Evolutionary conservation across 1,284 basidiomycete genomes (phyloP).

Genomic region (Cryptococcus wingfieldii): DNA sequence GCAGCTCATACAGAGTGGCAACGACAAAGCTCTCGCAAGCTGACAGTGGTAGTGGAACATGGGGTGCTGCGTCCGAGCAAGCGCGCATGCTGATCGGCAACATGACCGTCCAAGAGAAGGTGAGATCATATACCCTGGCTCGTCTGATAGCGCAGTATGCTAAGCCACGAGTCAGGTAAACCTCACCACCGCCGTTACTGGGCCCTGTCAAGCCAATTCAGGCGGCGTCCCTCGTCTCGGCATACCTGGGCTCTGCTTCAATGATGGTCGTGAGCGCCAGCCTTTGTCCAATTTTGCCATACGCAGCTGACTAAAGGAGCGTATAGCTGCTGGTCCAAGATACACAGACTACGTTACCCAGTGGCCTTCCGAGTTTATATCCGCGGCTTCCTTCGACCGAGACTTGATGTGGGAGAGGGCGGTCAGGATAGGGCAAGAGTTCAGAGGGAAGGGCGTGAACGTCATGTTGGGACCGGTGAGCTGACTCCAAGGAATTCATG

Average conservation of each 20-base stretch:
- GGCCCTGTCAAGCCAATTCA: conserved; percentile 63
- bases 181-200: conserved; percentile 35
- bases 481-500: neutral
- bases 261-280: conserved; percentile 54
- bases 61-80: conserved; percentile 37
- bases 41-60: conserved; percentile 20
- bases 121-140: conserved; percentile 7
- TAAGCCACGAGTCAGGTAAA: conserved; percentile 25
- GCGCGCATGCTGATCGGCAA: conserved; percentile 45
- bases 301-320: conserved; percentile 58
- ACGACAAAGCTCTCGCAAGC: neutral
- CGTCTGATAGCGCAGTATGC: no score
- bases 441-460: conserved; percentile 47
- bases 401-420: conserved; percentile 50
- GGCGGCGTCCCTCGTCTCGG: conserved; percentile 49
- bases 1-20: neutral
- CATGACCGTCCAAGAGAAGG: conserved; percentile 52
- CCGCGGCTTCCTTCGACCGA: conserved; percentile 51
- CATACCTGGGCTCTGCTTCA: conserved; percentile 60
- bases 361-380: conserved; percentile 52
- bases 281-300: no score
- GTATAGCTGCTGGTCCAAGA: conserved; percentile 53
- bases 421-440: conserved; percentile 51
- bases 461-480: conserved; percentile 43
- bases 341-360: conserved; percentile 48